A percentile compares a stretch with the other conserved stretches of the same genome.
Conservation (phyloP, 345 rosid genomes). For the Euphorbia peplus region DNA sequence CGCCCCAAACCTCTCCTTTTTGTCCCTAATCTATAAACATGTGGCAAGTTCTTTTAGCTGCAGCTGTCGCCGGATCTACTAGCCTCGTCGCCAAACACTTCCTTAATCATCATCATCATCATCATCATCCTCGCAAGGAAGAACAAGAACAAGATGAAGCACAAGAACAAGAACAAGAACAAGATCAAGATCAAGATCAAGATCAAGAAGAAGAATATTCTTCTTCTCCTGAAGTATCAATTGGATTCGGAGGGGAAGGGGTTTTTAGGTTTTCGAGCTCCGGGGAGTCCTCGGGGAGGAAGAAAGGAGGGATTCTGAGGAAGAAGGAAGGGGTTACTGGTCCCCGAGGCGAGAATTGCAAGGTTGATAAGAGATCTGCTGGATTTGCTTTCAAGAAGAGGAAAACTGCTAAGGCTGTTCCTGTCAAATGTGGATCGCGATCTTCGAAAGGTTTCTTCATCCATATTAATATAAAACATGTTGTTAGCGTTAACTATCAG, state of each 20-base stretch:
- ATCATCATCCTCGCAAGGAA: slow-evolving; percentile 6
- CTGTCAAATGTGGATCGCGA: slow-evolving; percentile 38
- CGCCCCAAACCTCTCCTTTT: not conserved
- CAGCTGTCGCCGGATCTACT: slow-evolving; percentile 74
- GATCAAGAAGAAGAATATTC: too few species aligned
- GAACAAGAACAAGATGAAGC: too few species aligned
- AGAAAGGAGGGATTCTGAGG: slow-evolving; percentile 21
- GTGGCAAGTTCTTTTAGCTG: slow-evolving; percentile 81
- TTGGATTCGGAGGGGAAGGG: too few species aligned
- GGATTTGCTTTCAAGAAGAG: slow-evolving; percentile 58
- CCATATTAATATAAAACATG: too few species aligned
- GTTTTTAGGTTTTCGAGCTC: slow-evolving; percentile 75
- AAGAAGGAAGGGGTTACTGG: slow-evolving; percentile 27
- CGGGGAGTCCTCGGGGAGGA: slow-evolving; percentile 40
- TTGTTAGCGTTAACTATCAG: too few species aligned
- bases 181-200: too few species aligned
- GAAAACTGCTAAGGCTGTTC: slow-evolving; percentile 44
- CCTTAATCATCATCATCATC: slow-evolving; percentile 23
- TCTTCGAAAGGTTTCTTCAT: slow-evolving; percentile 43
- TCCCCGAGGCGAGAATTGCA: slow-evolving; percentile 16
- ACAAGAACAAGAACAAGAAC: too few species aligned
- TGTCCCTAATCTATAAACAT: slow-evolving; percentile 20
- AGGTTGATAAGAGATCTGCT: slow-evolving; percentile 34
- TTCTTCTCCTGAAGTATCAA: too few species aligned
- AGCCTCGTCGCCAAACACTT: slow-evolving; percentile 57